Evolutionary conservation across 192 early-diverging fungal genomes (phyloP).

Genomic region (Mortierella hygrophila): DNA sequence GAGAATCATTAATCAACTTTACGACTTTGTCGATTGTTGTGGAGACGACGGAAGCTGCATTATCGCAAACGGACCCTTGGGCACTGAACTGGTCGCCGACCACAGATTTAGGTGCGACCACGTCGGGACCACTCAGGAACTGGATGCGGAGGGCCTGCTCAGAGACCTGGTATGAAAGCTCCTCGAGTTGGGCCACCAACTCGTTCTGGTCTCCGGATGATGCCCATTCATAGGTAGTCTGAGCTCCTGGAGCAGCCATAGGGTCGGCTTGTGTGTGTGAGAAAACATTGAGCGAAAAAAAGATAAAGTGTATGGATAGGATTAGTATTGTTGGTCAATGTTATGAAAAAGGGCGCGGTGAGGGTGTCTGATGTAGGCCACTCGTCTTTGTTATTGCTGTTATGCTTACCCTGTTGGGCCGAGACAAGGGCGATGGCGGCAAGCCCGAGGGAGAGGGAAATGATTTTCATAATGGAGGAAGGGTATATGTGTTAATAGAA

Average conservation of each 20-base stretch:
- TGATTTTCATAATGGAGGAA: slow-evolving; percentile 17
- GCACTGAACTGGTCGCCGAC: slow-evolving; percentile 3
- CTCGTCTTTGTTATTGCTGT: background rate
- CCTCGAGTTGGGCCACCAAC: background rate
- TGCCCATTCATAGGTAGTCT: slow-evolving; percentile 7
- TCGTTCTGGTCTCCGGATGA: background rate
- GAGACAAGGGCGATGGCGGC: slow-evolving; percentile 5
- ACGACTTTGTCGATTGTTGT: background rate
- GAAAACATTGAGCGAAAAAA: too few relatives aligned
- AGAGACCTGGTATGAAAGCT: background rate
- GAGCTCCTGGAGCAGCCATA: background rate
- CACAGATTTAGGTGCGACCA: background rate
- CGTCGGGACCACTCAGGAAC: background rate
- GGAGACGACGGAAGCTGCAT: background rate
- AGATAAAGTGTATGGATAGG: background rate
- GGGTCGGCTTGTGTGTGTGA: background rate
- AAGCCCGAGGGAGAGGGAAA: slow-evolving; percentile 15
- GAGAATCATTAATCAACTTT: background rate
- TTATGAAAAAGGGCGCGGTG: too few relatives aligned
- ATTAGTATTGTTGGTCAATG: too few relatives aligned
- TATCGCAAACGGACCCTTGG: background rate
- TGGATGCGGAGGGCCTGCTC: slow-evolving; percentile 16
- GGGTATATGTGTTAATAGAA: background rate
- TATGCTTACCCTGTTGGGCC: background rate
- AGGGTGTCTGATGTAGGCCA: background rate